Base-by-base conservation (phyloP, 164 flowering plant genomes). In the Cinnamomum micranthum region DNA sequence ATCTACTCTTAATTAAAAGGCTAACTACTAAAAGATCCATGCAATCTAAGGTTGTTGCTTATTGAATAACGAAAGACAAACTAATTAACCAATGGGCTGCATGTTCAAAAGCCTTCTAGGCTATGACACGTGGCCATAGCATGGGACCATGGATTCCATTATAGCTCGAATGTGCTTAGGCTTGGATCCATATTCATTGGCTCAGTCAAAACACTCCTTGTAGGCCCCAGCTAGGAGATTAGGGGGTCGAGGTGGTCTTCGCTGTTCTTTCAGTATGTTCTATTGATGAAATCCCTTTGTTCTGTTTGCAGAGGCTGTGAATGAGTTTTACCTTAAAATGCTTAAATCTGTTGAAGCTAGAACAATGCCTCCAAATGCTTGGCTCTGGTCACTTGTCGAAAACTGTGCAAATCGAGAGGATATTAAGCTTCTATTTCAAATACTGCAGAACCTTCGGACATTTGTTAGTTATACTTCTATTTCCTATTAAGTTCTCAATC, bases 301-400 rank as follows among this genome's bases (percentile, higher is more conserved):
- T 2, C 27, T 20, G 20, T 20, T 68, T 23, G 82, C 89, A 95
- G 99, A 84, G 50, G 73, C 75, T 79, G 96, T 82, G 73, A 90
- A 89, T 82, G 98, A 88, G 74, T 25, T 87, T 2, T 85, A 90
- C 77, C 88, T 88, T 76, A 90, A 92, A 78, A 88, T 95, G 81
- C 72, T 84, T 4, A 80, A 87, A 63, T 89, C 91, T 25, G 82
- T 92, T 5, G 89, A 84, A 62, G 81, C 82, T 47, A 71, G 84
- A 78, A 85, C 92, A 12, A 88, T 88, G 84, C 89, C 98, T 51
- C 98, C 97, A 51, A 93, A 95, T 85, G 91, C 89, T 50, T 90
- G 87, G 91, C 71, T 87, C 80, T 90, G 98, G 96, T 84, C 92
- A 12, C 75, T 95, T 59, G 78, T 92, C 75, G 86, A 77, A 65